A percentile compares a stretch with the other conserved stretches of the same genome.
These are phyloP conservation scores for Candida oleophila DNA, from an alignment of 805 yeast genomes.

Conservation along the genomic window DNA sequence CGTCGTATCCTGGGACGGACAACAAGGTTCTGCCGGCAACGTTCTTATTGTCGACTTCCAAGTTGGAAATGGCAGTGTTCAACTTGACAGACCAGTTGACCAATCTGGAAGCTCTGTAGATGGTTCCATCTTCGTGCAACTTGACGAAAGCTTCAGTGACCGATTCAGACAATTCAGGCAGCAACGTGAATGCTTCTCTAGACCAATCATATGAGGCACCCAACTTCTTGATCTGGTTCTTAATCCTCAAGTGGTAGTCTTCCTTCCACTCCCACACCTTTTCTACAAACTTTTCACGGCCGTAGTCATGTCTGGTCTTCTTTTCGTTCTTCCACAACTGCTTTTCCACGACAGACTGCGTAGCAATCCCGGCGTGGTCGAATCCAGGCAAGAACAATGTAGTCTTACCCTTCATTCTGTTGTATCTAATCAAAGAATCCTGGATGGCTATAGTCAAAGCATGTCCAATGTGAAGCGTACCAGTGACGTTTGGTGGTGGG, in stretches of 20 bases:
- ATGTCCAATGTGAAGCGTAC: slow-evolving; percentile 98
- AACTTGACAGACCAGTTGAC: slow-evolving; percentile 96
- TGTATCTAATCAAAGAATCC: slow-evolving; percentile 87
- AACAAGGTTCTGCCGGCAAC: slow-evolving; percentile 77
- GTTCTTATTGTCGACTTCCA: slow-evolving; percentile 94
- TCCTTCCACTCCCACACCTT: slow-evolving; percentile 99
- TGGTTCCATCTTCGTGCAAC: slow-evolving; percentile 90
- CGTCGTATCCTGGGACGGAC: slow-evolving; percentile 86
- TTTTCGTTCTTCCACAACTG: slow-evolving; percentile 85
- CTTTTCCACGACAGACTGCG: slow-evolving; percentile 97
- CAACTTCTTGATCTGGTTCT: slow-evolving; percentile 75
- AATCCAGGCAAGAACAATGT: slow-evolving; percentile 93
- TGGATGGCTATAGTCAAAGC: slow-evolving; percentile 94
- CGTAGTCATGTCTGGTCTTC: slow-evolving; percentile 91
- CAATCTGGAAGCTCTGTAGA: slow-evolving; percentile 89
- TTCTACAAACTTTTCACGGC: slow-evolving; percentile 84
- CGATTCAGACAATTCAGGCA: slow-evolving; percentile 72
- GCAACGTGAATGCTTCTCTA: slow-evolving; percentile 90
- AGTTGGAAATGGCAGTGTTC: slow-evolving; percentile 92
- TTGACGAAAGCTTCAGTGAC: slow-evolving; percentile 90
- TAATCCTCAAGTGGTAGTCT: slow-evolving; percentile 83
- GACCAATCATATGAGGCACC: slow-evolving; percentile 98
- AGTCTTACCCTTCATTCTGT: slow-evolving; percentile 97
- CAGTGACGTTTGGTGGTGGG: slow-evolving; percentile 99
- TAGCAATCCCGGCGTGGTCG: slow-evolving; percentile 99